Base-by-base conservation (phyloP, 106 monocot genomes). In the Acorus gramineus region DNA sequence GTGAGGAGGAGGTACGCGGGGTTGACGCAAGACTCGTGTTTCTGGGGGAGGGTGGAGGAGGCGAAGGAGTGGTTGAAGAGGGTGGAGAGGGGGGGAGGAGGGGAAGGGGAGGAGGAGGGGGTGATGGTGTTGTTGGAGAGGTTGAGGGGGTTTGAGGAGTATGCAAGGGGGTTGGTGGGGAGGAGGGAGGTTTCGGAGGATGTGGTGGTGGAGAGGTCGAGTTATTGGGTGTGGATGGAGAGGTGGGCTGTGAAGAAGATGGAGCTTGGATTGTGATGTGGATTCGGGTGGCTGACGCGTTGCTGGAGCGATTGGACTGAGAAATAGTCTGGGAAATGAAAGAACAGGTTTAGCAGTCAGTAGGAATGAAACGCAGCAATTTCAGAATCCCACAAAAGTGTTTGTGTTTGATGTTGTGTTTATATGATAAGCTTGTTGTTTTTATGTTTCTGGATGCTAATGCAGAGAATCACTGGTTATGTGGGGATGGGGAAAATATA, bases 1-100 rank as follows among this genome's bases (percentile, higher is more conserved):
- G 62, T 53, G 49, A 8, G 49, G 46, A 79, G 53, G 52, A 72
- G 78, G 67, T 77, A 66, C 52, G 84, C 84, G 0, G 80, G 80
- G 46, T 59, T 84, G 47, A 84, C 84, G 6, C 84, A 84, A 55
- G 84, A 84, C 60, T 73, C 84, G 1, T 84, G 84, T 49, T 84
- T 84, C 42, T 84, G 84, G 84, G 84, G 80, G 11, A 72, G 68
- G 58, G 80, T 84, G 3, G 84, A 84, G 50, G 72, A 77, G 60
- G 84, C 76, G 5, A 73, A 60, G 57, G 77, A 80, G 55, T 69
- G 53, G 76, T 8, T 68, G 2, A 66, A 70, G 60, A 60, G 53
- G 2, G 57, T 65, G 1, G 28, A 28, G 28, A 28, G 28, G 28
- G 28, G 28, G 0, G 28, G 0, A 67, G 52, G 47, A 67, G 14